phyloP scores from a whole-genome alignment of 441 rosid species.

The Kokia cookei region DNA sequence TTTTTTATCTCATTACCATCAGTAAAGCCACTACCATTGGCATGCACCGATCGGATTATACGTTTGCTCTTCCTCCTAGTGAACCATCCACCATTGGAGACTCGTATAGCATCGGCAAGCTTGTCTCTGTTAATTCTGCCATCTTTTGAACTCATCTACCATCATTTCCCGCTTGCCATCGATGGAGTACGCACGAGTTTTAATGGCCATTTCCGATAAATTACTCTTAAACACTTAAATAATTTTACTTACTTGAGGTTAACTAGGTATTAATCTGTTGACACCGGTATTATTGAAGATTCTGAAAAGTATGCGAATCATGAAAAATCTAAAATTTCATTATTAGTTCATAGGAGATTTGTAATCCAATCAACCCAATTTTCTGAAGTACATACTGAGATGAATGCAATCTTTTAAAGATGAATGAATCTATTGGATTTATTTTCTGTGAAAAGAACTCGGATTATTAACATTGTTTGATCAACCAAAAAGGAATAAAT shows the following conservation, averaged over 20 bases:
- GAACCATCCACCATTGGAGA: constrained; percentile 32
- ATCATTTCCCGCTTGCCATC: constrained; percentile 8
- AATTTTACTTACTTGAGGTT: too few relatives aligned
- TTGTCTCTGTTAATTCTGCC: constrained; percentile 32
- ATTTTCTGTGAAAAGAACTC: not conserved
- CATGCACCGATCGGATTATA: constrained; percentile 18
- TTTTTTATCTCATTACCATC: constrained; percentile 28
- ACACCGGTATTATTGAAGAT: too few relatives aligned
- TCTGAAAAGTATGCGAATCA: too few relatives aligned
- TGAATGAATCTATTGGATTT: too few relatives aligned
- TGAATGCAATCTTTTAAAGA: too few relatives aligned
- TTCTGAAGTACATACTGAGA: not conserved
- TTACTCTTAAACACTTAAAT: too few relatives aligned
- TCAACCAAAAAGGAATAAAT: not conserved
- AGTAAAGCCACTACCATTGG: constrained; percentile 27
- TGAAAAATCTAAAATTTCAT: not conserved
- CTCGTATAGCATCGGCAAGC: constrained; percentile 24
- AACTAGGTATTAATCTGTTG: too few relatives aligned
- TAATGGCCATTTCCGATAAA: not conserved
- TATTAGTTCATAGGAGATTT: not conserved
- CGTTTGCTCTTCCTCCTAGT: constrained; percentile 21
- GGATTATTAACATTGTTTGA: not conserved
- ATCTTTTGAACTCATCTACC: constrained; percentile 1
- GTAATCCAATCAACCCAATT: not conserved
- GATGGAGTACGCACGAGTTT: not conserved